A percentile compares a stretch with the other conserved stretches of the same genome.
Conservation (phyloP, 441 rosid species). For the Corymbia citriodora region DNA sequence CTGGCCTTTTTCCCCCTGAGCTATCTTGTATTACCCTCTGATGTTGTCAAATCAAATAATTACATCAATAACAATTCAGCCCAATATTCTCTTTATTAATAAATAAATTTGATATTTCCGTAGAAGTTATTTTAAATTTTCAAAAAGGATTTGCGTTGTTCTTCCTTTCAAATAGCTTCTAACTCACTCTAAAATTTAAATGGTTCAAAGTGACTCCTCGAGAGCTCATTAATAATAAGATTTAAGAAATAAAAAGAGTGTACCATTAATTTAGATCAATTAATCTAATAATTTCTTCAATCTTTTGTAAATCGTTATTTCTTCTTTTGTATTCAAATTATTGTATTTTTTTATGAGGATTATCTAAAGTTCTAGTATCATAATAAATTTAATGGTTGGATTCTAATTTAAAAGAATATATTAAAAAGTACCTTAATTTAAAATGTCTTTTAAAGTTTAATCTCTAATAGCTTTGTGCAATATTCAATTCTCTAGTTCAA, state of each 20-base stretch:
- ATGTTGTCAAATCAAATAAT: background rate
- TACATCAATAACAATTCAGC: background rate
- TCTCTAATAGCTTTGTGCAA: fast-evolving
- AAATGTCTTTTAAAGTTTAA: background rate
- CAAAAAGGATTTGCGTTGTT: fast-evolving
- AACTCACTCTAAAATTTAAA: background rate
- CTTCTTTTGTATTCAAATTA: background rate
- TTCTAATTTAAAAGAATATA: background rate
- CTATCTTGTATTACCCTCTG: background rate
- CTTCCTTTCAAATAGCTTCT: fast-evolving
- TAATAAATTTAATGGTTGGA: background rate
- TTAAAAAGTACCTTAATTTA: fast-evolving
- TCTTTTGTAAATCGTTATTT: background rate
- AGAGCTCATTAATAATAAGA: background rate
- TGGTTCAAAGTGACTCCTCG: background rate
- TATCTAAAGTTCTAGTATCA: background rate
- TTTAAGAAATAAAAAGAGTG: background rate
- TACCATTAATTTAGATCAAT: background rate
- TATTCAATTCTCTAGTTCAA: background rate
- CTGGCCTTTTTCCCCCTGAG: too few species aligned
- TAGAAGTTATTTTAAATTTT: background rate
- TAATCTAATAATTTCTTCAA: background rate
- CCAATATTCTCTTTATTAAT: background rate
- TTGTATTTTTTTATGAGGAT: fast-evolving
- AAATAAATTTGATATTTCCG: background rate